phyloP scores from a whole-genome alignment of 495 filamentous ascomycete genomes.

The Cryomyces minteri region DNA sequence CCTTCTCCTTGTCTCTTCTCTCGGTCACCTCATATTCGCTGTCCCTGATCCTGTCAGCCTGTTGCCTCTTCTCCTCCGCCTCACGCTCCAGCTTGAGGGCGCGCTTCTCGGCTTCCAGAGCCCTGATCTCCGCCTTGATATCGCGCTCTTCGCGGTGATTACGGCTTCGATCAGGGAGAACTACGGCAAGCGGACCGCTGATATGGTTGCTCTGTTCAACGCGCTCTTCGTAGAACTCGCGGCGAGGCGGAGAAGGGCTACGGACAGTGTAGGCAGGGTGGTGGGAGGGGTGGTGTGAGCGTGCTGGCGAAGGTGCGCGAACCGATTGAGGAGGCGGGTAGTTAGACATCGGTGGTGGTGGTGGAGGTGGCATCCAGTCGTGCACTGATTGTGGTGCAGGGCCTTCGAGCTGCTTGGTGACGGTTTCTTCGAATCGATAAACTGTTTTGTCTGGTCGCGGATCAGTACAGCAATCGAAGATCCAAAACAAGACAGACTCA shows the following conservation, averaged over 20 bases:
- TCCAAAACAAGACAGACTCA: slow-evolving; percentile 6
- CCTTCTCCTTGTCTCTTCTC: slow-evolving; percentile 26
- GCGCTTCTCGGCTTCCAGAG: slow-evolving; percentile 33
- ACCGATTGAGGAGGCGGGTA: slow-evolving; percentile 5
- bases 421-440: slow-evolving; percentile 18
- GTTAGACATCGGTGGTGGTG: slow-evolving; percentile 2
- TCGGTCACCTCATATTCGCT: slow-evolving; percentile 30
- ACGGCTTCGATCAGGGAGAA: slow-evolving; percentile 27
- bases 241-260: slow-evolving; percentile 10
- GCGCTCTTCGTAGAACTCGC: slow-evolving; percentile 23
- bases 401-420: slow-evolving; percentile 6
- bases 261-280: slow-evolving; percentile 5
- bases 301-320: background rate
- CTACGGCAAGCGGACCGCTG: slow-evolving; percentile 23
- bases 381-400: slow-evolving; percentile 21
- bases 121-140: slow-evolving; percentile 37
- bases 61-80: slow-evolving; percentile 24
- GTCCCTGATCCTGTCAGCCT: slow-evolving; percentile 26
- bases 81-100: slow-evolving; percentile 21
- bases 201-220: slow-evolving; percentile 28
- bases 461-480: background rate
- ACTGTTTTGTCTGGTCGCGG: slow-evolving; percentile 11
- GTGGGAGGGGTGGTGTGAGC: background rate
- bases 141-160: slow-evolving; percentile 28
- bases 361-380: slow-evolving; percentile 23